Base-by-base conservation (phyloP, 1,284 basidiomycete genomes). In the Trametes polyzona region DNA sequence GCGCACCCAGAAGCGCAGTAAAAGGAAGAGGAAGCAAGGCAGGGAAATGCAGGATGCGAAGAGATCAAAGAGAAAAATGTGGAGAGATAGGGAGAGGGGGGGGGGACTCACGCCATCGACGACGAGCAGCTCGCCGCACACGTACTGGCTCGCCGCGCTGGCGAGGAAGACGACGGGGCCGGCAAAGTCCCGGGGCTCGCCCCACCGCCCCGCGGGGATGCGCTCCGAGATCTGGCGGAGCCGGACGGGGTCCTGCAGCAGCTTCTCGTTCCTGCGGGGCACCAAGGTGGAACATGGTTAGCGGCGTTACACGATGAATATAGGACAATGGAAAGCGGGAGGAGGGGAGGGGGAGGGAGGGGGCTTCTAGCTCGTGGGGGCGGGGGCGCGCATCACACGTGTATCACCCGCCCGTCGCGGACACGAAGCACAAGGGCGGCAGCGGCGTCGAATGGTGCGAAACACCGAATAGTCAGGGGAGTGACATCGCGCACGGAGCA, bases 121-220 rank as follows among this genome's bases (percentile, higher is more conserved):
- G 51, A 92, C 82, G 27, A 92, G 71, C 26, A 90, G 79, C 74
- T 97, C 95, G 41, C 96, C 96, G 61, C 88, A 93, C 17, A 98
- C 86, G 69, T 97, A 98, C 72, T 93, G 87, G 66, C 90, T 92
- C 1, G 94, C 95, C 42, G 75, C 75, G 64, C 90, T 92, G 5
- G 95, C 92, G 32, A 98, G 85, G 76, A 93, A 98, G n/a, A 97
- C 85, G 51, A 92, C 75, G 0, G 93, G 91, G 6, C 95, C 95
- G 30, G 91, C 93, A 75, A 98, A 96, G 77, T 98, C 95, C 40
- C 78, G 78, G 1, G 95, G 93, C 29, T 82, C 76, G 35, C 93
- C 96, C 96, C 96, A 98, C 58, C 95, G 79, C 17, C 87, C 90
- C 7, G 92, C 90, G n/a, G 94, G 94, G 64, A 96, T 96, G 55